These are phyloP conservation scores for Chamaenerion angustifolium DNA, from an alignment of 345 rosid species.

Conservation along the genomic window DNA sequence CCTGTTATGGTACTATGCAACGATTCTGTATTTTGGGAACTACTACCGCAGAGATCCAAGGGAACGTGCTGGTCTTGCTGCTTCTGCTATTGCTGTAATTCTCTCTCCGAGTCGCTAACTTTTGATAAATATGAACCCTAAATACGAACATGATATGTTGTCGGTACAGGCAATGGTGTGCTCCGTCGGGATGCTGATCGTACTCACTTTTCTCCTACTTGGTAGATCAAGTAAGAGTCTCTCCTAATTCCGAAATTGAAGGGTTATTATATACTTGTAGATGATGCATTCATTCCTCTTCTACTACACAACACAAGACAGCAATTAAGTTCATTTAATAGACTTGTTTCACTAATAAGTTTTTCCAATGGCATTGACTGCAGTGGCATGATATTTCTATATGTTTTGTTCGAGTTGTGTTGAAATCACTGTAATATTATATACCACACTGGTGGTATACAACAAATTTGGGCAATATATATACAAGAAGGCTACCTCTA, in stretches of 20 bases:
- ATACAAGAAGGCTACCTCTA: no score
- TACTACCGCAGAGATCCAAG: constrained; percentile 89
- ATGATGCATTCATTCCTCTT: background rate
- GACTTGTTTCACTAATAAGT: no score
- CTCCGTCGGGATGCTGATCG: constrained; percentile 41
- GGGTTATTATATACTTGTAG: constrained; percentile 4
- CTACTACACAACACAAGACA: no score
- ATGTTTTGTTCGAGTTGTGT: no score
- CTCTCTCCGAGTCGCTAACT: background rate
- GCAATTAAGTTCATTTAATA: no score
- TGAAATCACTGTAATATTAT: no score
- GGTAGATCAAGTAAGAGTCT: background rate
- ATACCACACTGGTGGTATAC: no score
- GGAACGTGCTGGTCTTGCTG: constrained; percentile 97
- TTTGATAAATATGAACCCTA: background rate
- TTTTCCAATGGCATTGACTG: no score
- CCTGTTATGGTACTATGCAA: constrained; percentile 75
- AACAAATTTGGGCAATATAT: no score
- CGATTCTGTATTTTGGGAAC: constrained; percentile 74
- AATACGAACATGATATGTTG: background rate
- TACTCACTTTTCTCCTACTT: constrained; percentile 24
- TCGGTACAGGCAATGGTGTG: constrained; percentile 30
- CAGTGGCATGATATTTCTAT: no score
- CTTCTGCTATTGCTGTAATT: constrained; percentile 83
- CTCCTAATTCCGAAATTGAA: background rate